These are phyloP conservation scores for Petrea volubilis DNA, from an alignment of 257 asterid species.

Conservation along the genomic window DNA sequence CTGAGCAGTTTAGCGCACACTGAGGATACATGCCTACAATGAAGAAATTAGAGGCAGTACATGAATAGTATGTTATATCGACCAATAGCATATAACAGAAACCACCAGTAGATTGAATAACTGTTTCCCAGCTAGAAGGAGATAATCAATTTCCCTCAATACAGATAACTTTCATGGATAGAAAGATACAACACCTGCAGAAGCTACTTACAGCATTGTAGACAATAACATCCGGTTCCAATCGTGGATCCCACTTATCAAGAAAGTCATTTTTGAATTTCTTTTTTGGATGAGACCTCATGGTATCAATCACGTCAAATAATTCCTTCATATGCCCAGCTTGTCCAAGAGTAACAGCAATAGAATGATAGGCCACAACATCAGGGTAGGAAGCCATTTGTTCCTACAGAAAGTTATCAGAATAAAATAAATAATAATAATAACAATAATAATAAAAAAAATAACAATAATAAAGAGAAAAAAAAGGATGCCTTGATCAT, in stretches of 20 bases:
- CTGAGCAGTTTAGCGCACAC: no score
- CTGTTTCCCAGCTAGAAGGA: not conserved
- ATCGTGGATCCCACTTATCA: constrained; percentile 89
- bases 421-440: not conserved
- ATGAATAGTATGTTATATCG: no score
- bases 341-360: constrained; percentile 98
- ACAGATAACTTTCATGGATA: not conserved
- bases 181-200: constrained; percentile 9
- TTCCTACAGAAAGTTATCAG: constrained; percentile 43
- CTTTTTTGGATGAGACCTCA: constrained; percentile 87
- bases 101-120: constrained; percentile 14
- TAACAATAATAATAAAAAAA: constrained; percentile 11
- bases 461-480: constrained; percentile 1
- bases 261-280: constrained; percentile 66
- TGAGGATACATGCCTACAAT: no score
- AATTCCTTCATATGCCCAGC: constrained; percentile 95
- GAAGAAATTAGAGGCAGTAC: no score
- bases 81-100: not conserved
- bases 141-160: constrained; percentile 12
- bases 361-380: constrained; percentile 77
- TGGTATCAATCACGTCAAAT: constrained; percentile 83
- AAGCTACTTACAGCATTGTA: constrained; percentile 78
- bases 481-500: not conserved
- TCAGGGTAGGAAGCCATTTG: constrained; percentile 85
- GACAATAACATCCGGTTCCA: constrained; percentile 82